These are phyloP conservation scores for Poteriospumella lacustris DNA, from an alignment of 108 stramenopile species.

Conservation along the genomic window DNA sequence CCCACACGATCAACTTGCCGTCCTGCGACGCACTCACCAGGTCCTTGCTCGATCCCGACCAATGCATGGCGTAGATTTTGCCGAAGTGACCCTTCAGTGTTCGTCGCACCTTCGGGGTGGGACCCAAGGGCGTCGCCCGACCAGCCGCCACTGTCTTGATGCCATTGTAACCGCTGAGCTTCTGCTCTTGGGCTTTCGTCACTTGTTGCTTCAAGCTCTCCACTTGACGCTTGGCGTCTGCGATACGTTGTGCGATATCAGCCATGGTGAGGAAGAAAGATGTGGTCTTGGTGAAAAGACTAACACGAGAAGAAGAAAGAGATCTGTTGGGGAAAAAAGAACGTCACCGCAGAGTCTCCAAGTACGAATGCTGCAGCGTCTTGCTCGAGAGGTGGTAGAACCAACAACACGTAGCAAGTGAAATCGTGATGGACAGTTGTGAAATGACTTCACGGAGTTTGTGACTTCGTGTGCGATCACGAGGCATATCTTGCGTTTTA, in stretches of 20 bases:
- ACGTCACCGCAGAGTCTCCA: no score
- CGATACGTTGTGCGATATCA: slow-evolving; percentile 45
- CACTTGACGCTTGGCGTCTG: slow-evolving; percentile 39
- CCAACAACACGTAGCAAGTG: no score
- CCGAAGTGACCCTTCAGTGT: slow-evolving; percentile 75
- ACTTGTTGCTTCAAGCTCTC: slow-evolving; percentile 46
- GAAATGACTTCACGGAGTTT: no score
- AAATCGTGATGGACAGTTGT: no score
- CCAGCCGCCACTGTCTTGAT: slow-evolving; percentile 40
- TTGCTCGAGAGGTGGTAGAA: no score
- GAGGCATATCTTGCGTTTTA: no score
- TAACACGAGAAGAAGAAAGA: no score
- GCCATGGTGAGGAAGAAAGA: no score
- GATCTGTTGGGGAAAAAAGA: no score
- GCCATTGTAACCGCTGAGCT: slow-evolving; percentile 37
- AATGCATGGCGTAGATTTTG: slow-evolving; percentile 93
- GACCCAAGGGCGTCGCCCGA: slow-evolving; percentile 44
- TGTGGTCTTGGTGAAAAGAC: no score
- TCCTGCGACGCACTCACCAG: slow-evolving; percentile 83
- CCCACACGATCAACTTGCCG: slow-evolving; percentile 97
- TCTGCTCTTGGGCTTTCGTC: slow-evolving; percentile 44
- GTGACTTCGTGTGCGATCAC: no score
- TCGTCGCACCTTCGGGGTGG: slow-evolving; percentile 41
- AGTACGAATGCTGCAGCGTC: no score
- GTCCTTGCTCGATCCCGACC: slow-evolving; percentile 73